Conservation (phyloP, 768 basidiomycete genomes). For the Russula emetica region DNA sequence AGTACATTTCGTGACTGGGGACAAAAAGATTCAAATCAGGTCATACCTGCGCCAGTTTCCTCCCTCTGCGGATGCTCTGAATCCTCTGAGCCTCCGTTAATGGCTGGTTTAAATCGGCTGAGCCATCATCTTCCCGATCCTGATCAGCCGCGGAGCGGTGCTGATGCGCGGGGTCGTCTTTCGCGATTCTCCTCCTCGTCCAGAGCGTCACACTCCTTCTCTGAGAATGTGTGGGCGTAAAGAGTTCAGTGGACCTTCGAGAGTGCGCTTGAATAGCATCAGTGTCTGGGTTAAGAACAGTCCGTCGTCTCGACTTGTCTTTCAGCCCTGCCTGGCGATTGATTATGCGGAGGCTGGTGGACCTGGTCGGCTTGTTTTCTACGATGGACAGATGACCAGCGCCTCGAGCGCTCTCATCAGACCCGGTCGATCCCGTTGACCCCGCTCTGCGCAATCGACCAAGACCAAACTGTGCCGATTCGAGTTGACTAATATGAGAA, state of each 20-base stretch:
- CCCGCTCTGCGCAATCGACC: background rate
- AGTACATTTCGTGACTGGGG: background rate
- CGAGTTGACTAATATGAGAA: background rate
- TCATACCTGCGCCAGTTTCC: slow-evolving; percentile 50
- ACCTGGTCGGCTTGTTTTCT: slow-evolving; percentile 20
- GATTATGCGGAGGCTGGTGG: slow-evolving; percentile 1
- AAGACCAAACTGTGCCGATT: slow-evolving; percentile 5
- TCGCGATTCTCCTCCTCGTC: slow-evolving; percentile 22
- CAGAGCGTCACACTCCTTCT: slow-evolving; percentile 36
- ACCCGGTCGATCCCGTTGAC: background rate
- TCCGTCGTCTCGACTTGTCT: slow-evolving; percentile 13
- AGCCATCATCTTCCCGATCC: slow-evolving; percentile 11
- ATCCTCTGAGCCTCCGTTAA: slow-evolving; percentile 38
- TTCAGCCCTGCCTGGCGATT: slow-evolving; percentile 2
- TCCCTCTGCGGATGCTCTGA: slow-evolving; percentile 43
- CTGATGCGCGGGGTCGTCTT: slow-evolving; percentile 1
- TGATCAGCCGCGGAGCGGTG: background rate
- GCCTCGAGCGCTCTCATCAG: background rate
- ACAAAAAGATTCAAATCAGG: background rate
- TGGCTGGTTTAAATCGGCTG: slow-evolving; percentile 1
- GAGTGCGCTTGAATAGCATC: background rate
- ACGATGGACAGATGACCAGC: background rate
- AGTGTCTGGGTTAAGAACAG: slow-evolving; percentile 4
- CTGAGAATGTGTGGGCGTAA: slow-evolving; percentile 13
- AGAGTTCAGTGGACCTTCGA: background rate